Evolutionary conservation across 768 basidiomycete species (phyloP).

Genomic region (Hygrocybe punicea): DNA sequence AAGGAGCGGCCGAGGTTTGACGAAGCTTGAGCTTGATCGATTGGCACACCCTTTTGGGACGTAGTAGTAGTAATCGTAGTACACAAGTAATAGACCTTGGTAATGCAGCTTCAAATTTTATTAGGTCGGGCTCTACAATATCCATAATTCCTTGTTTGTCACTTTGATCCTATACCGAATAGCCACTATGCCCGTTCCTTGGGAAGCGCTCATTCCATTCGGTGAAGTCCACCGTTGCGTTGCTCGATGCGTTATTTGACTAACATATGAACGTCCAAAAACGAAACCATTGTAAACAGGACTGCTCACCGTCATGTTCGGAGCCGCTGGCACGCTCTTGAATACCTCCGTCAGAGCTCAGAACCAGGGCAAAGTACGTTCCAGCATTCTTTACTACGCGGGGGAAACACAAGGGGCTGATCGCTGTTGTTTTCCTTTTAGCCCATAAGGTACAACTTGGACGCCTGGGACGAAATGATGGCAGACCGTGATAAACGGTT

Average conservation of each 20-base stretch:
- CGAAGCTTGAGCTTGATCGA: no score
- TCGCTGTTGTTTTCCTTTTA: conserved; percentile 28
- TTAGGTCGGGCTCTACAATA: no score
- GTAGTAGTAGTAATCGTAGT: no score
- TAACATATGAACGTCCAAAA: conserved; percentile 11
- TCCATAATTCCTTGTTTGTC: no score
- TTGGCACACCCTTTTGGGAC: no score
- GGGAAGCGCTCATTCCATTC: conserved; percentile 96
- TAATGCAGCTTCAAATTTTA: no score
- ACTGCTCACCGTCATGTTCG: conserved; percentile 85
- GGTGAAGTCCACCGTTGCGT: conserved; percentile 48
- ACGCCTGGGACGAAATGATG: conserved; percentile 95
- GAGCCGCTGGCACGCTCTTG: conserved; percentile 82
- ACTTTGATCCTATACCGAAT: no score
- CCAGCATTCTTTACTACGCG: background rate
- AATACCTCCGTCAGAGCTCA: conserved; percentile 73
- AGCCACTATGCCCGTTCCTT: conserved; percentile 82
- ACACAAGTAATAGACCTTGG: no score
- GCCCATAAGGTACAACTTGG: conserved; percentile 82
- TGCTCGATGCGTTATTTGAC: conserved; percentile 4
- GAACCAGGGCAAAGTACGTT: conserved; percentile 83
- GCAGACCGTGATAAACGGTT: conserved; percentile 86
- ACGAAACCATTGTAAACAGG: conserved; percentile 46
- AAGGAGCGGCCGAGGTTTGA: background rate
- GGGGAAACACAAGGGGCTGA: background rate